A percentile compares a stretch with the other conserved stretches of the same genome.
Evolutionary conservation across 495 filamentous ascomycete species (phyloP).

Genomic region (Penicillium samsonianum): DNA sequence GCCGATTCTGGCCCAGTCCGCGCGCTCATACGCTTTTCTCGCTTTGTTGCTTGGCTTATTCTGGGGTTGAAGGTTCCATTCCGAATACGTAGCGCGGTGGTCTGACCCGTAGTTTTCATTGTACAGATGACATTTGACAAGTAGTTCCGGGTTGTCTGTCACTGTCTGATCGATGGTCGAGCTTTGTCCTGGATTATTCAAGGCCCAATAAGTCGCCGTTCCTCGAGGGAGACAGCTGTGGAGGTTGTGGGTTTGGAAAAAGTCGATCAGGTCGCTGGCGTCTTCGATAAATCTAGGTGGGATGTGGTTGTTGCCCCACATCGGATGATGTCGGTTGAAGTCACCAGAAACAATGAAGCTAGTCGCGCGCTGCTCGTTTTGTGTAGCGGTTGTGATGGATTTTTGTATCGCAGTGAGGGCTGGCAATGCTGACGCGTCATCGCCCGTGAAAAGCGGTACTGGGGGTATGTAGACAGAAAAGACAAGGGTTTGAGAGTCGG

Average conservation of each 20-base stretch:
- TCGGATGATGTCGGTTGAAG: conserved; percentile 15
- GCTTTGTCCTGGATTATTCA: conserved; percentile 21
- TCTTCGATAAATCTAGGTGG: conserved; percentile 19
- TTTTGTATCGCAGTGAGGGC: conserved; percentile 18
- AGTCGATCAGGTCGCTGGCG: conserved; percentile 22
- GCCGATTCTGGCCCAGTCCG: conserved; percentile 26
- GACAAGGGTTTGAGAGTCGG: conserved; percentile 21
- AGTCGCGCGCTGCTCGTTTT: neutral
- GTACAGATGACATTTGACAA: conserved; percentile 26
- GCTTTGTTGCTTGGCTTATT: conserved; percentile 11
- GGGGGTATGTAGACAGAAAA: conserved; percentile 24
- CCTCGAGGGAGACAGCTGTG: neutral
- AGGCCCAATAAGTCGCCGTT: conserved; percentile 16
- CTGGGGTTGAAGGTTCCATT: conserved; percentile 23
- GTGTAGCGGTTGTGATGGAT: neutral
- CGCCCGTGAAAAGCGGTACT: conserved; percentile 4
- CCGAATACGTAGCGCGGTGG: conserved; percentile 20
- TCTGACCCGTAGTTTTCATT: conserved; percentile 26
- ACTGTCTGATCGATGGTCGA: conserved; percentile 17
- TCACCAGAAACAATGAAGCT: conserved; percentile 5
- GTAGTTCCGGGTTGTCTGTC: conserved; percentile 6
- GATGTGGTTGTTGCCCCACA: conserved; percentile 5
- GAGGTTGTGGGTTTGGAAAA: conserved; percentile 21
- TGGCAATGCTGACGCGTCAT: conserved; percentile 2
- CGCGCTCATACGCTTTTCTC: conserved; percentile 27